These are phyloP conservation scores for Globisporangium nodosum DNA, from an alignment of 352 stramenopile species.

Conservation along the genomic window DNA sequence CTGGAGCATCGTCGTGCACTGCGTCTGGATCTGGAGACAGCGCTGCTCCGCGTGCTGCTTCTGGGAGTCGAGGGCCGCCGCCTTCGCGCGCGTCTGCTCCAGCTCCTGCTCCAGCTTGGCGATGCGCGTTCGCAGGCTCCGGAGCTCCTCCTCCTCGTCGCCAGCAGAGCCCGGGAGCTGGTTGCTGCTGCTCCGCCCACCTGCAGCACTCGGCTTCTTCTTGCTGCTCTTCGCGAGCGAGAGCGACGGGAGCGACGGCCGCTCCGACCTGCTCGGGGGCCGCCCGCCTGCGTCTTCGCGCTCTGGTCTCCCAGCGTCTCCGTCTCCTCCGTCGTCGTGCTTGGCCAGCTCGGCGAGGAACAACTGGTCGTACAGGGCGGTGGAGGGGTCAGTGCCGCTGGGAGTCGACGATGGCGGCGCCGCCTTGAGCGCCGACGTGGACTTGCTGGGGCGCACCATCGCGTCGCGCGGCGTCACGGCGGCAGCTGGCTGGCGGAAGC, in stretches of 20 bases:
- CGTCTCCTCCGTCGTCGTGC: slow-evolving; percentile 15
- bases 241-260: slow-evolving; percentile 5
- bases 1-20: slow-evolving; percentile 31
- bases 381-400: background rate
- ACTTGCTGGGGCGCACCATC: background rate
- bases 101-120: slow-evolving; percentile 25
- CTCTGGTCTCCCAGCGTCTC: slow-evolving; percentile 1
- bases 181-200: background rate
- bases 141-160: slow-evolving; percentile 4
- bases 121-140: background rate
- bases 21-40: slow-evolving; percentile 28
- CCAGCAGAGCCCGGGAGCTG: background rate
- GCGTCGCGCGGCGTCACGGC: background rate
- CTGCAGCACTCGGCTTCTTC: background rate
- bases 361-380: slow-evolving; percentile 34
- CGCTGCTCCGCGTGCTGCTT: slow-evolving; percentile 40
- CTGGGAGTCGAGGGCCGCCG: slow-evolving; percentile 21
- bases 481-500: slow-evolving; percentile 23
- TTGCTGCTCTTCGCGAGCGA: slow-evolving; percentile 7
- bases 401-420: no score
- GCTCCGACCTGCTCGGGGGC: slow-evolving; percentile 1
- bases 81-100: slow-evolving; percentile 18
- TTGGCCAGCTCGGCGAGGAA: slow-evolving; percentile 68
- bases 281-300: slow-evolving; percentile 2
- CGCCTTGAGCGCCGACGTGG: background rate